Evolutionary conservation across 2,329 filamentous ascomycete genomes (phyloP).

Genomic region (Ophiostoma perfectum): DNA sequence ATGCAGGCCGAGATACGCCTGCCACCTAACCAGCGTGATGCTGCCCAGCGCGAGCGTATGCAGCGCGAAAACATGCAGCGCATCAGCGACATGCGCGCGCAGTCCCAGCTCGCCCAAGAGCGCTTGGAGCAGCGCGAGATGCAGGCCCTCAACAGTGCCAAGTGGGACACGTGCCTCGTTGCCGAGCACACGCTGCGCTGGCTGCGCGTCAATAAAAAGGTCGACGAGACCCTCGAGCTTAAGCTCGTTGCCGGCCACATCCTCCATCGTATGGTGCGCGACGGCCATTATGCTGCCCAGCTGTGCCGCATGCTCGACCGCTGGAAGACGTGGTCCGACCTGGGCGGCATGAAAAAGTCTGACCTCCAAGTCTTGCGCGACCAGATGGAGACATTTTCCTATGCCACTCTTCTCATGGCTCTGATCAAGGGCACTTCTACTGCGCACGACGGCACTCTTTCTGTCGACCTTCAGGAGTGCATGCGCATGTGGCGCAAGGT

Average conservation of each 20-base stretch:
- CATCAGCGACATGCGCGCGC: conserved; percentile 44
- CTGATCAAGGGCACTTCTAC: conserved; percentile 43
- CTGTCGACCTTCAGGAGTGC: conserved; percentile 52
- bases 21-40: conserved; percentile 38
- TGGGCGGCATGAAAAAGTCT: conserved; percentile 47
- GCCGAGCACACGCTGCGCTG: conserved; percentile 43
- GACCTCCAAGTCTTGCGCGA: conserved; percentile 40
- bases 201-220: conserved; percentile 33
- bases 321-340: conserved; percentile 52
- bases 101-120: conserved; percentile 36
- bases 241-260: conserved; percentile 43
- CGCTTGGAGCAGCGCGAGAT: conserved; percentile 42
- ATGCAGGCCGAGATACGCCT: conserved; percentile 43
- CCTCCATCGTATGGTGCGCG: conserved; percentile 49
- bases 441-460: conserved; percentile 44
- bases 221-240: conserved; percentile 22
- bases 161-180: conserved; percentile 46
- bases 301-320: conserved; percentile 44
- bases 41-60: conserved; percentile 39
- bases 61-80: conserved; percentile 41
- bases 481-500: conserved; percentile 50
- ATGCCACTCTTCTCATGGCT: conserved; percentile 45
- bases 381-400: conserved; percentile 41
- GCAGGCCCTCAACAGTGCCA: conserved; percentile 50
- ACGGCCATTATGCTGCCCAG: conserved; percentile 39